Evolutionary conservation across 2,329 filamentous ascomycete genomes (phyloP).

Genomic region (Colletotrichum sp.): DNA sequence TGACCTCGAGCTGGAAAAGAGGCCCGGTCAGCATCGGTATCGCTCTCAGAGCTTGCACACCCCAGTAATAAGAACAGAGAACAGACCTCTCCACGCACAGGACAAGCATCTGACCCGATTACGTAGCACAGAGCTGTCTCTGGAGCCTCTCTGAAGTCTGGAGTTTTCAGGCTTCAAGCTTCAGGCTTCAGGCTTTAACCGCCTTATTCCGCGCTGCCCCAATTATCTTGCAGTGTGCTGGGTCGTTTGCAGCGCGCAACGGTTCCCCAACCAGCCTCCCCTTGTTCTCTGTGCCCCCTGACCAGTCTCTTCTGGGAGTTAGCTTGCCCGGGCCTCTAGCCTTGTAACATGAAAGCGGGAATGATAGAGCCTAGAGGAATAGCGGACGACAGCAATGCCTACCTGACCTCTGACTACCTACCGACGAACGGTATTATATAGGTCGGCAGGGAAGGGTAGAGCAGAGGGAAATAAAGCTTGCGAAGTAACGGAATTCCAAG

Average conservation of each 20-base stretch:
- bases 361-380: not conserved
- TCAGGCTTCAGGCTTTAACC: not conserved
- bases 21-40: not conserved
- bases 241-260: constrained; percentile 15
- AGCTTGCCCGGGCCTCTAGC: not conserved
- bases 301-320: constrained; percentile 12
- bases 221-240: not conserved
- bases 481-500: not conserved
- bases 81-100: constrained; percentile 8
- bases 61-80: not conserved
- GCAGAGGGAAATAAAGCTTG: not conserved
- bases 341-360: constrained; percentile 7
- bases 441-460: not conserved
- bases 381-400: not conserved
- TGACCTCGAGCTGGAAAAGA: not conserved
- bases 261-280: constrained; percentile 8
- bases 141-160: not conserved
- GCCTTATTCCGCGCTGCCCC: constrained; percentile 2
- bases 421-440: not conserved
- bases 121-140: not conserved
- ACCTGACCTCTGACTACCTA: not conserved
- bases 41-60: not conserved
- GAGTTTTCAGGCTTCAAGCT: not conserved
- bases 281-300: constrained; percentile 9
- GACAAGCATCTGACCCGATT: not conserved